phyloP scores from a whole-genome alignment of 2,329 filamentous ascomycete species.

The Claviceps purpurea region DNA sequence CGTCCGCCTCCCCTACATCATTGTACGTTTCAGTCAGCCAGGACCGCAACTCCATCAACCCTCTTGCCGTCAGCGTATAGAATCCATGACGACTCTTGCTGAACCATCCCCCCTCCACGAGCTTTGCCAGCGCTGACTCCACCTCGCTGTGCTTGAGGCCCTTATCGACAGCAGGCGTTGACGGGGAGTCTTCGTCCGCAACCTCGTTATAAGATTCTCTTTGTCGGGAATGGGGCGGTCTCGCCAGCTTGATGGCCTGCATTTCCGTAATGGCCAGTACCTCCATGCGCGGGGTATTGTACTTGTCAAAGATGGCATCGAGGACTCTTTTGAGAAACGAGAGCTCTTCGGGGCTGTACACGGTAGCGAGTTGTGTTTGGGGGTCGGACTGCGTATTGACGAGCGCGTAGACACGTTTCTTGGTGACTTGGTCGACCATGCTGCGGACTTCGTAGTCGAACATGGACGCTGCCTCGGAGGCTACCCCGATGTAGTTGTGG shows the following conservation, averaged over 20 bases:
- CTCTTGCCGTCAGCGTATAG: slow-evolving; percentile 64
- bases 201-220: slow-evolving; percentile 20
- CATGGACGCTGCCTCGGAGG: slow-evolving; percentile 58
- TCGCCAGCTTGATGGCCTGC: slow-evolving; percentile 60
- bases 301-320: slow-evolving; percentile 81
- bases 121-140: slow-evolving; percentile 52
- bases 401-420: slow-evolving; percentile 62
- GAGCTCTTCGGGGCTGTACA: slow-evolving; percentile 69
- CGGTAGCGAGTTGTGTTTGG: slow-evolving; percentile 76
- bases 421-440: slow-evolving; percentile 52
- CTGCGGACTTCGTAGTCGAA: slow-evolving; percentile 84
- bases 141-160: slow-evolving; percentile 67
- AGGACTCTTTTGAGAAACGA: slow-evolving; percentile 78
- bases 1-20: slow-evolving; percentile 46
- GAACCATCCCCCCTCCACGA: slow-evolving; percentile 76
- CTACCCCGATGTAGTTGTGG: slow-evolving; percentile 51
- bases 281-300: slow-evolving; percentile 70
- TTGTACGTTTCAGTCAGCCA: slow-evolving; percentile 91
- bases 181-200: slow-evolving; percentile 18
- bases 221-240: slow-evolving; percentile 28
- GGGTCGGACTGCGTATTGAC: slow-evolving; percentile 81
- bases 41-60: slow-evolving; percentile 68
- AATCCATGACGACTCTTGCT: slow-evolving; percentile 58
- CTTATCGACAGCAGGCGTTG: slow-evolving; percentile 20
- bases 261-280: slow-evolving; percentile 70